Evolutionary conservation across 2,329 filamentous ascomycete genomes (phyloP).

Genomic region (Paecilomyces dactylethromorphus): DNA sequence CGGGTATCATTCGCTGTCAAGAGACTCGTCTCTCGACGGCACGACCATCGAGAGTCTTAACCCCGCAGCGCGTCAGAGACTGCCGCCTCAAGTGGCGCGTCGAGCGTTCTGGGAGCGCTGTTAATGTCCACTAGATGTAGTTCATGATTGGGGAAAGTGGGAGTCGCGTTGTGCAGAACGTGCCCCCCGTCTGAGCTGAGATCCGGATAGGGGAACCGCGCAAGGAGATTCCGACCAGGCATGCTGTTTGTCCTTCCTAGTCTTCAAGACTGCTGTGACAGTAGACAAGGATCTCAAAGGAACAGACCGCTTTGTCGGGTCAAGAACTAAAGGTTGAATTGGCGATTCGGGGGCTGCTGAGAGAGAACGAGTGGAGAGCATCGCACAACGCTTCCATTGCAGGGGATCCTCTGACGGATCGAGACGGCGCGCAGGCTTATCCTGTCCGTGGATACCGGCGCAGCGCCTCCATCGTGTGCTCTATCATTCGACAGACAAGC

Average conservation of each 20-base stretch:
- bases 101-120: constrained; percentile 4
- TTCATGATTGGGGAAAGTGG: constrained; percentile 6
- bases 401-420: background rate
- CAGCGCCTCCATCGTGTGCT: background rate
- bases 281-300: constrained; percentile 11
- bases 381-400: background rate
- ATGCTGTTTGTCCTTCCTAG: background rate
- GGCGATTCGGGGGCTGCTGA: background rate
- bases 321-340: constrained; percentile 16
- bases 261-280: background rate
- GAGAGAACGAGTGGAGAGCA: constrained; percentile 1
- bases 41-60: constrained; percentile 8
- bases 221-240: background rate
- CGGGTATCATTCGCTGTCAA: constrained; percentile 10
- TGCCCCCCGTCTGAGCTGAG: background rate
- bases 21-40: constrained; percentile 5
- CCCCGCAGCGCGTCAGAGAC: constrained; percentile 22
- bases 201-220: background rate
- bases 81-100: constrained; percentile 6
- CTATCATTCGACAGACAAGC: constrained; percentile 5
- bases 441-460: background rate
- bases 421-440: background rate
- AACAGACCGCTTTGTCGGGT: constrained; percentile 10
- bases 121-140: constrained; percentile 12
- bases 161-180: constrained; percentile 8